A percentile compares a stretch with the other conserved stretches of the same genome.
phyloP scores from a whole-genome alignment of 2,329 filamentous ascomycete species.

The Aspergillus ruber region DNA sequence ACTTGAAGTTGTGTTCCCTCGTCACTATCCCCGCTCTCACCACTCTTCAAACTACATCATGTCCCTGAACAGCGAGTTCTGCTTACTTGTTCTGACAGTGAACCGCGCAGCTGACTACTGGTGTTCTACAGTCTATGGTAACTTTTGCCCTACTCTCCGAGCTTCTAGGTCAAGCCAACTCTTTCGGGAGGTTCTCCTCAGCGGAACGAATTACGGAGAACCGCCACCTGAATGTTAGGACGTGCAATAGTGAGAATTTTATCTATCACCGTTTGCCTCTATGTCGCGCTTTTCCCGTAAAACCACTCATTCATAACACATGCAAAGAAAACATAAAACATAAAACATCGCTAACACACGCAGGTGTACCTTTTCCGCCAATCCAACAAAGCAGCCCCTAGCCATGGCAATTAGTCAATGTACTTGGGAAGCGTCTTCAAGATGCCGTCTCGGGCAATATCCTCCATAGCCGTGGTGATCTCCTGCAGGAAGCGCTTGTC shows the following conservation, averaged over 20 bases:
- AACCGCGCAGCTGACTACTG: too few relatives aligned
- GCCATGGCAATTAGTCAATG: conserved; percentile 25
- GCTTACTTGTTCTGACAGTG: too few relatives aligned
- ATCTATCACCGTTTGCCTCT: conserved; percentile 16
- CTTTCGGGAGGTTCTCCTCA: too few relatives aligned
- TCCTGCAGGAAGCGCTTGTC: conserved; percentile 45
- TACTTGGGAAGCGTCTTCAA: conserved; percentile 48
- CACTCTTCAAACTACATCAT: too few relatives aligned
- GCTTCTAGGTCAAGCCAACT: too few relatives aligned
- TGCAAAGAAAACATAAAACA: conserved; percentile 7
- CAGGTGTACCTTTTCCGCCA: conserved; percentile 5
- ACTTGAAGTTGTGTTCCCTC: too few relatives aligned
- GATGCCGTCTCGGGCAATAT: conserved; percentile 43
- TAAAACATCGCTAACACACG: conserved; percentile 8
- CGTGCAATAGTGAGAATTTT: conserved; percentile 1
- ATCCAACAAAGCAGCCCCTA: conserved; percentile 4
- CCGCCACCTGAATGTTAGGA: neutral
- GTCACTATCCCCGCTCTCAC: too few relatives aligned
- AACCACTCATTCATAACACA: conserved; percentile 7
- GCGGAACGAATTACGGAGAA: neutral
- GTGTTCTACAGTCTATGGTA: too few relatives aligned
- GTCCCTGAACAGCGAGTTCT: too few relatives aligned
- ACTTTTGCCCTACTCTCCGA: too few relatives aligned
- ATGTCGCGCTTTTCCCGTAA: conserved; percentile 7
- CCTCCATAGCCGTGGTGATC: conserved; percentile 43